Base-by-base conservation (phyloP, 2,329 filamentous ascomycete species). In the Neoarthrinium moseri region DNA sequence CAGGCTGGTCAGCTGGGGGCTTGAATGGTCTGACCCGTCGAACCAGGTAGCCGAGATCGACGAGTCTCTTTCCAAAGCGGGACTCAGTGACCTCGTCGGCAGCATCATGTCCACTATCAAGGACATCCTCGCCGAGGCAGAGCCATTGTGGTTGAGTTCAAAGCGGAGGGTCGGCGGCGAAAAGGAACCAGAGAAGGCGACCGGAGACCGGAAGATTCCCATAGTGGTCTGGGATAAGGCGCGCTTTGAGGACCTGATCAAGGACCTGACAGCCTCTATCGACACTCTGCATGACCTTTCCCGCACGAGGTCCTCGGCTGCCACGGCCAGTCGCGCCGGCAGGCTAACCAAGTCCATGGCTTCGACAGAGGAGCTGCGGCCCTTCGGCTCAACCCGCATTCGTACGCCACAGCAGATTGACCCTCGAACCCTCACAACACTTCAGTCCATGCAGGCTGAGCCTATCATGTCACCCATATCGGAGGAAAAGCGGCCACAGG, bases 51-150 rank as follows among this genome's bases (percentile, higher is more conserved):
- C 81, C 57, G 82, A 88, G 63, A 91, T 91, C 51, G 82, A 86
- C 57, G 81, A 84, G 58, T 81, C 80, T 12, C 71, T 86, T 7
- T 87, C 86, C 56, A 84, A 86, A 61, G 84, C 85, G 43, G 88
- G 87, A 18, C 69, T 91, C 45, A 87, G 84, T 48, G 87, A 91
- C 62, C 80, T 89, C 2, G 87, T 91, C 43, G 82, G 83, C 47
- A 89, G 86, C 62, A 87, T 91, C 57, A 83, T 92, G 76, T 81
- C 80, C 13, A 91, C 86, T 40, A 90, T 91, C 61, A 89, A 89
- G 60, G 87, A 90, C 56, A 88, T 89, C 41, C 70, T 90, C 35
- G 84, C 86, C 46, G 87, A 91, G 64, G 84, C 85, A 2, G 87
- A 91, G 60, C 79, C 81, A 5, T 75, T 91, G 47, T 87, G 86